These are phyloP conservation scores for Cyclotella cryptica DNA, from an alignment of 108 stramenopile genomes.

Conservation along the genomic window DNA sequence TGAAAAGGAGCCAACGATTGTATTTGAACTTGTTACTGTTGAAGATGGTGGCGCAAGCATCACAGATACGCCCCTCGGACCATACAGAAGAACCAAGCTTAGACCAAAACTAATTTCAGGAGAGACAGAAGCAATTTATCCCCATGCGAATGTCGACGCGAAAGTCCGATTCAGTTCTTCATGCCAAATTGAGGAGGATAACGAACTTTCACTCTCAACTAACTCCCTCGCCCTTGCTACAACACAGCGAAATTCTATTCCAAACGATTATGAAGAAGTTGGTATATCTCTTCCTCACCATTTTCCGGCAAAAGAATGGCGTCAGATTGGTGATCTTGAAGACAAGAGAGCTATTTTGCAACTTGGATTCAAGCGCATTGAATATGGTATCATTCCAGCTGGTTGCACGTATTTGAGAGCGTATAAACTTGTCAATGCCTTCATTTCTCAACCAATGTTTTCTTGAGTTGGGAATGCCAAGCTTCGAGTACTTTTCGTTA, in stretches of 20 bases:
- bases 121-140: conserved; percentile 34
- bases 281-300: conserved; percentile 21
- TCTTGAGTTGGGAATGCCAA: background rate
- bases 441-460: conserved; percentile 25
- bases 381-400: conserved; percentile 32
- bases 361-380: conserved; percentile 36
- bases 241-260: conserved; percentile 1
- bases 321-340: conserved; percentile 35
- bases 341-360: conserved; percentile 25
- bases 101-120: conserved; percentile 5
- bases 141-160: conserved; percentile 26
- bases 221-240: conserved; percentile 32
- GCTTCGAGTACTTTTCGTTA: too few relatives aligned
- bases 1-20: background rate
- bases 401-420: conserved; percentile 29
- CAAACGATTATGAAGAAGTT: conserved; percentile 32
- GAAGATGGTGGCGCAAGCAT: conserved; percentile 5
- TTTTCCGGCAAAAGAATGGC: conserved; percentile 41
- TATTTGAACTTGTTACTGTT: conserved; percentile 21
- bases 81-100: conserved; percentile 30
- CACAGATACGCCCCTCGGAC: conserved; percentile 35
- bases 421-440: conserved; percentile 31
- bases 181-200: background rate
- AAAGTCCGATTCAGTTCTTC: conserved; percentile 24
- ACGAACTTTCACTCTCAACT: conserved; percentile 9